Evolutionary conservation across 306 rosid genomes (phyloP), one percentile per base, ranked within the genome.

Genomic region (Inga leiocalycina): DNA sequence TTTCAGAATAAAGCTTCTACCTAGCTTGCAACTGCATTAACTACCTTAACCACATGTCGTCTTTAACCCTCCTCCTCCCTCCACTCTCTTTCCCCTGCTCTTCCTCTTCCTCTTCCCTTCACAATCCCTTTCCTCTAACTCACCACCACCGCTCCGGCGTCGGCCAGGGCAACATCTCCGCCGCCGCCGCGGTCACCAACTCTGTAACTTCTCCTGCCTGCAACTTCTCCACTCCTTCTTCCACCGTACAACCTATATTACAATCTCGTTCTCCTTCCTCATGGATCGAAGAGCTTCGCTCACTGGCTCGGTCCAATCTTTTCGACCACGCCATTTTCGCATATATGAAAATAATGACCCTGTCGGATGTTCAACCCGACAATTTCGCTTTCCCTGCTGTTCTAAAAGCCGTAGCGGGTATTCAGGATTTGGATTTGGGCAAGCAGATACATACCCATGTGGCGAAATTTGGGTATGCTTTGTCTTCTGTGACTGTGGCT

Each of bases 341-440:
- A 14, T 94, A 91, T 83, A 44, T 83, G 44, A 30, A 84, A 77
- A 91, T 92, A 91, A 54, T 92, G 92, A 48, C 84, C 71, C 30
- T 39, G 13, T 82, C 86, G 27, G 86, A 86, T 32, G 48, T 75
- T 2, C 30, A 80, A 1, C 98, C 94, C 17, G 97, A 94, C 91
- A 92, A 89, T 74, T 94, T 89, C 62, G 91, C 93, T 62, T 92
- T 94, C 87, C 98, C 98, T n/a, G 93, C 98, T 13, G 84, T 86
- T 76, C 88, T 94, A 3, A 94, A 92, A 80, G 87, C 97, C 34
- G 84, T 73, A 16, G 79, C 88, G n/a, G 89, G 84, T 6, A 76
- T 88, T 45, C 89, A 82, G 74, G 94, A 92, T 90, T 88, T 92
- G 74, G 54, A 11, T 46, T 76, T 94, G 32, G 95, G 92, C 1